A percentile compares a stretch with the other conserved stretches of the same genome.
Evolutionary conservation across 495 filamentous ascomycete species (phyloP).

Genomic region (Neurospora terricola): DNA sequence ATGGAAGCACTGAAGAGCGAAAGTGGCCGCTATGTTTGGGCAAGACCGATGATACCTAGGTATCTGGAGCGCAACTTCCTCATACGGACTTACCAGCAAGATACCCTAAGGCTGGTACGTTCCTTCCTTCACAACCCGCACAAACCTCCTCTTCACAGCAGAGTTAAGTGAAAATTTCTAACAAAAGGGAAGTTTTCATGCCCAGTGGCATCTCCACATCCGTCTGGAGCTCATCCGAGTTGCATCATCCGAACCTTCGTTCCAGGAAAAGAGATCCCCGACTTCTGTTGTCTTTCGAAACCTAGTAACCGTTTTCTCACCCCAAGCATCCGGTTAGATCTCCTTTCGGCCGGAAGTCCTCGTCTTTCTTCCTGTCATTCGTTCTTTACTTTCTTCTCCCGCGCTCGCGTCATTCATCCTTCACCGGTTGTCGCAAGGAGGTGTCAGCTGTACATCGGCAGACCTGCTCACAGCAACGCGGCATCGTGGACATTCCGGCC

Average conservation of each 20-base stretch:
- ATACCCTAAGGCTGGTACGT: background rate
- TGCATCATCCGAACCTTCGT: background rate
- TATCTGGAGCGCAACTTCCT: background rate
- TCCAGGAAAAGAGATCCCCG: background rate
- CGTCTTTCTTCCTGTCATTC: background rate
- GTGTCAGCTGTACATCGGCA: background rate
- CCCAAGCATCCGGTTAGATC: background rate
- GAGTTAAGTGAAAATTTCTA: background rate
- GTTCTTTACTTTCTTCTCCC: background rate
- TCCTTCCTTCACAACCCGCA: background rate
- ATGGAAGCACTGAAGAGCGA: background rate
- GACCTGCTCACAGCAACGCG: background rate
- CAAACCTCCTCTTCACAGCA: background rate
- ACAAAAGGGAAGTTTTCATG: background rate
- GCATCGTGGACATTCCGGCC: background rate
- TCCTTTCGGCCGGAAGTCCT: background rate
- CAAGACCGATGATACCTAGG: background rate
- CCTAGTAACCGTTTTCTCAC: background rate
- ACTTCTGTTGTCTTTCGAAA: background rate
- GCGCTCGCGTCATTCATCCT: background rate
- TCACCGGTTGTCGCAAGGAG: background rate
- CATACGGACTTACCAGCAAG: background rate
- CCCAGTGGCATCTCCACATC: background rate
- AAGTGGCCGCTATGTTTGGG: background rate
- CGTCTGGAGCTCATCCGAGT: background rate